These are phyloP conservation scores for Globisporangium rhizosaccharum DNA, from an alignment of 352 stramenopile species.

Conservation along the genomic window DNA sequence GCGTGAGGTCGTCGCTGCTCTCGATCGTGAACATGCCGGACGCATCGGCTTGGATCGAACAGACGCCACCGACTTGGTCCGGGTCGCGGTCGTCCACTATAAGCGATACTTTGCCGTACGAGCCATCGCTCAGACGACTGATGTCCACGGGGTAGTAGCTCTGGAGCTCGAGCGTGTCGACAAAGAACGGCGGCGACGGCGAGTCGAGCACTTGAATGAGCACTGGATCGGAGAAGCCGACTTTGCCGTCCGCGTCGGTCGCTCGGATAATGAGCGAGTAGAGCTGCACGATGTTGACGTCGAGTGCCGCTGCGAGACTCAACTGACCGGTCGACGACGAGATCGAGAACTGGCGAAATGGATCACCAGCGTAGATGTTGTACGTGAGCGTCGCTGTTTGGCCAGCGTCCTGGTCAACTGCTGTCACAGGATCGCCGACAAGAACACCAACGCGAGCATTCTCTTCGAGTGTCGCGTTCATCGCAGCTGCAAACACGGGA, in stretches of 20 bases:
- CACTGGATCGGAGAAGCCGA: constrained; percentile 32
- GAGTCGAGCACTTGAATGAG: constrained; percentile 31
- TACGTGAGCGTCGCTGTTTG: constrained; percentile 37
- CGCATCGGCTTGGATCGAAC: constrained; percentile 27
- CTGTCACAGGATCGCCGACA: constrained; percentile 24
- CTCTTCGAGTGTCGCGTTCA: constrained; percentile 8
- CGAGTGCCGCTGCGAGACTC: constrained; percentile 21
- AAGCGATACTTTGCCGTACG: constrained; percentile 34
- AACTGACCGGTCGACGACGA: constrained; percentile 25
- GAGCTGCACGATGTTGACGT: constrained; percentile 25
- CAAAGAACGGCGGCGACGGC: constrained; percentile 42
- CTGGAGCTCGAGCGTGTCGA: constrained; percentile 22
- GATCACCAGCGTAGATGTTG: constrained; percentile 40
- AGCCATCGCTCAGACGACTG: constrained; percentile 35
- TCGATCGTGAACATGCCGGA: constrained; percentile 25
- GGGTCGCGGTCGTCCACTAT: constrained; percentile 40
- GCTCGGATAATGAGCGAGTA: constrained; percentile 39
- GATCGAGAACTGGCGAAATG: constrained; percentile 38
- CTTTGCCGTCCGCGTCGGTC: constrained; percentile 33
- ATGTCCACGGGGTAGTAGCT: constrained; percentile 36
- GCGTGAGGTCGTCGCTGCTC: constrained; percentile 12
- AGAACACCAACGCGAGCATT: background rate
- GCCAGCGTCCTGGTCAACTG: constrained; percentile 41
- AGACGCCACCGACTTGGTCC: constrained; percentile 34
- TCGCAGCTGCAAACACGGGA: constrained; percentile 22